Conservation (phyloP, 208 protist species). For the Ichthyophonus hoferi region DNA sequence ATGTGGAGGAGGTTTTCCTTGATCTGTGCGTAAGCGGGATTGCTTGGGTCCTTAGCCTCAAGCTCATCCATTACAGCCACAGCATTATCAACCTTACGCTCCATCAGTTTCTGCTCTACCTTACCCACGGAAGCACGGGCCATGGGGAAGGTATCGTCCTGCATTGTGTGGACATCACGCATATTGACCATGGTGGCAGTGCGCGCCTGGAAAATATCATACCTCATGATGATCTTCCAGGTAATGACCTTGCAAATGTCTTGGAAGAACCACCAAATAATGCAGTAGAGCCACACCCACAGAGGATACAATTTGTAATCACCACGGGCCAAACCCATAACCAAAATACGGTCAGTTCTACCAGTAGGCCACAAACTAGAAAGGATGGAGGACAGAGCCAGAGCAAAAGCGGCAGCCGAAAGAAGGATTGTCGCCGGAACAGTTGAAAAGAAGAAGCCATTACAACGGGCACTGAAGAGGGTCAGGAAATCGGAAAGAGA, state of each 20-base stretch:
- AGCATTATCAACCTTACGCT: conserved; percentile 3
- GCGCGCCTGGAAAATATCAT: conserved; percentile 70
- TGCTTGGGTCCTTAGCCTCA: neutral
- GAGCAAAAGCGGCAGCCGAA: conserved; percentile 64
- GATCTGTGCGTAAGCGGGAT: neutral
- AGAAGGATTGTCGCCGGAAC: conserved; percentile 63
- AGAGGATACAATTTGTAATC: conserved; percentile 69
- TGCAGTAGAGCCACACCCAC: conserved; percentile 79
- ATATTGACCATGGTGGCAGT: conserved; percentile 42
- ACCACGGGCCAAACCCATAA: conserved; percentile 70
- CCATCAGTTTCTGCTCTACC: conserved; percentile 23
- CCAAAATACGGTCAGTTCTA: conserved; percentile 62
- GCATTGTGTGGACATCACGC: neutral
- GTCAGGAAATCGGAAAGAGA: conserved; percentile 79
- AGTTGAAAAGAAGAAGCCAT: conserved; percentile 70
- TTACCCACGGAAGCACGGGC: neutral
- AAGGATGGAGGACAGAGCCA: conserved; percentile 68
- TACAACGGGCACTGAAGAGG: conserved; percentile 77
- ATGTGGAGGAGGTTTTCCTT: neutral
- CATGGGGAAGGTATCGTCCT: neutral
- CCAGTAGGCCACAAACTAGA: conserved; percentile 68
- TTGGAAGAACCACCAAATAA: conserved; percentile 80
- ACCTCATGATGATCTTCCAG: conserved; percentile 66
- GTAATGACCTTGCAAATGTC: conserved; percentile 70
- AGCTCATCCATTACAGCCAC: neutral